Base-by-base conservation (phyloP, 2,329 filamentous ascomycete species). In the Penicillium sclerotiorum region DNA sequence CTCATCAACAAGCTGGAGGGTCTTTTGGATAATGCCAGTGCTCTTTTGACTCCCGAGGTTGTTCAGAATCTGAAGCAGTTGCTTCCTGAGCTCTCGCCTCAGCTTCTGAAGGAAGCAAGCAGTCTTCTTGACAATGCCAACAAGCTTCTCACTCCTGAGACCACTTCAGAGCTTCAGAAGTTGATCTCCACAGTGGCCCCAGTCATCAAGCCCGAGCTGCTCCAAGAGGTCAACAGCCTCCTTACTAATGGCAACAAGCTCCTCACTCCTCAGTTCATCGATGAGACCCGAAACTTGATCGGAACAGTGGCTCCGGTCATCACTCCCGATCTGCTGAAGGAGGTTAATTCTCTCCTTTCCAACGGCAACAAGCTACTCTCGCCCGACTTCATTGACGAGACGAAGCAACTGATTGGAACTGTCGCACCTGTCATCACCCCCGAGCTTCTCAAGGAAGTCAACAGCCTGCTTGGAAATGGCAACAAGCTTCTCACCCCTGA, bases 341-440 rank as follows among this genome's bases (percentile, higher is more conserved):
- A 65, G 35, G 53, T 67, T 25, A 55, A 47, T 48, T 50, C 45
- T 5, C 50, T 67, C 2, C 50, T 66, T 13, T 47, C 45, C 35
- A 64, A 65, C 12, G 64, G 57, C 39, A 63, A 62, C 32, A 53
- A 64, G 49, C 50, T 72, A 35, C 53, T 72, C 53, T 61, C 67
- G 18, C 50, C 67, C 35, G 50, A 66, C 21, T 64, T 64, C 23
- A 62, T 65, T 21, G 41, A 61, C 20, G 53, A 63, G 21, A 61
- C 57, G 22, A 59, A 60, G 42, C 52, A 51, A 8, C 44, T 67
- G 27, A 59, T 66, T 33, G 50, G 52, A 6, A 44, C 46, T 5
- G 52, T 61, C n/a, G 50, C 51, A 7, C 58, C 59, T 22, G 40
- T 61, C 7, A 44, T 67, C 20, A 66, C 41, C 7, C 41, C 41